Conservation (phyloP, 140 eudicot species). For the Ambrosia hybrid region DNA sequence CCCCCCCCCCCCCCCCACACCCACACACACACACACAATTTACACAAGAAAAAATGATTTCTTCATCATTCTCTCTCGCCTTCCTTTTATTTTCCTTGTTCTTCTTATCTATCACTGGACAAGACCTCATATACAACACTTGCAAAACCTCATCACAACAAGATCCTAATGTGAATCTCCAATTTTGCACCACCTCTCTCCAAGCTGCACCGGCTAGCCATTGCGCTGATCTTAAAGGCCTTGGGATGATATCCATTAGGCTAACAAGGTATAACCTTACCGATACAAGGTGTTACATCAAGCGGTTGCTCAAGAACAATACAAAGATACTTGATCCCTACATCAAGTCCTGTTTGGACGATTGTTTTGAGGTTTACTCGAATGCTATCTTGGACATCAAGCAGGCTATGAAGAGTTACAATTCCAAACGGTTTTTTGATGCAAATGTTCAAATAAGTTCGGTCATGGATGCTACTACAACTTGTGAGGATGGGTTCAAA, state of each 20-base stretch:
- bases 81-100: slow-evolving; percentile 13
- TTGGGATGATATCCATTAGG: slow-evolving; percentile 47
- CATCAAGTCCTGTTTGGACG: slow-evolving; percentile 35
- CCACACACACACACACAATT: neutral
- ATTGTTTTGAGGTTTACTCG: slow-evolving; percentile 47
- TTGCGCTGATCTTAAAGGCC: slow-evolving; percentile 39
- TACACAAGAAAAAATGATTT: slow-evolving; percentile 26
- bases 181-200: slow-evolving; percentile 45
- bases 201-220: slow-evolving; percentile 53
- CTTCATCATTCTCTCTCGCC: slow-evolving; percentile 21
- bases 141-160: slow-evolving; percentile 43
- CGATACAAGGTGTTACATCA: slow-evolving; percentile 44
- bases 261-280: slow-evolving; percentile 36
- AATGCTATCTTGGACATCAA: slow-evolving; percentile 40
- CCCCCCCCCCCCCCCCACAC: no score
- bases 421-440: slow-evolving; percentile 24
- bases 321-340: slow-evolving; percentile 26
- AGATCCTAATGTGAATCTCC: slow-evolving; percentile 35
- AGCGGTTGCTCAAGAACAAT: slow-evolving; percentile 34
- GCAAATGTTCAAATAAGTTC: slow-evolving; percentile 43
- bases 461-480: slow-evolving; percentile 42
- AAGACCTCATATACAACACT: slow-evolving; percentile 37
- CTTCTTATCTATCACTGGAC: slow-evolving; percentile 19
- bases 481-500: slow-evolving; percentile 47
- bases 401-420: slow-evolving; percentile 46